phyloP scores from a whole-genome alignment of 2,329 filamentous ascomycete species.

The Anisogramma anomala region DNA sequence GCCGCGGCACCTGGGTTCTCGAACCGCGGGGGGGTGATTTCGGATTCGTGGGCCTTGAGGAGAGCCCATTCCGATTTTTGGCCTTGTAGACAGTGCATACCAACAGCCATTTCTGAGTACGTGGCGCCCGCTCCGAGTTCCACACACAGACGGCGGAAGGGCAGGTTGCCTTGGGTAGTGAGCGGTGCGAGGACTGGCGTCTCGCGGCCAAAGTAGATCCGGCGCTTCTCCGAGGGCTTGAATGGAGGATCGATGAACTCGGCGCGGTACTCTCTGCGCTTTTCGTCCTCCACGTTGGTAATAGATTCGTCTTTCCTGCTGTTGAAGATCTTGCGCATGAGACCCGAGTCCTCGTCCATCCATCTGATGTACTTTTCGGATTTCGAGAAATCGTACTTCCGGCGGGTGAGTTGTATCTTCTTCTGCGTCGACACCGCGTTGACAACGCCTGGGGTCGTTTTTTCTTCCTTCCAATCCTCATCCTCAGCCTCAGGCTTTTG shows the following conservation, averaged over 20 bases:
- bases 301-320: slow-evolving; percentile 16
- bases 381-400: slow-evolving; percentile 57
- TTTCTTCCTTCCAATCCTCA: slow-evolving; percentile 29
- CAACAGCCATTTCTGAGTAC: slow-evolving; percentile 97
- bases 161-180: slow-evolving; percentile 92
- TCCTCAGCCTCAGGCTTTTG: slow-evolving; percentile 19
- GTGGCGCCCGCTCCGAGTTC: slow-evolving; percentile 85
- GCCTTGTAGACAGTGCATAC: slow-evolving; percentile 78
- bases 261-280: slow-evolving; percentile 62
- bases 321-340: slow-evolving; percentile 35
- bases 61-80: slow-evolving; percentile 89
- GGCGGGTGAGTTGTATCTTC: slow-evolving; percentile 66
- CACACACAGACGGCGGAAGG: slow-evolving; percentile 82
- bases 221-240: slow-evolving; percentile 83
- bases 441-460: slow-evolving; percentile 53
- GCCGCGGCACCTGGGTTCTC: slow-evolving; percentile 35
- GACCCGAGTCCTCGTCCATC: slow-evolving; percentile 55
- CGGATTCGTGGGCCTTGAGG: slow-evolving; percentile 81
- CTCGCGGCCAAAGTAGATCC: slow-evolving; percentile 85
- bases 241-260: slow-evolving; percentile 78
- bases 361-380: slow-evolving; percentile 68
- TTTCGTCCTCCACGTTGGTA: slow-evolving; percentile 22
- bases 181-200: slow-evolving; percentile 89
- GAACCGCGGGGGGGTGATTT: slow-evolving; percentile 61
- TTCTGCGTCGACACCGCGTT: slow-evolving; percentile 60